Percentiles rank a stretch among this genome's conserved stretches.
phyloP scores from a whole-genome alignment of 129 eudicot genomes.

The Flaveria robusta region DNA sequence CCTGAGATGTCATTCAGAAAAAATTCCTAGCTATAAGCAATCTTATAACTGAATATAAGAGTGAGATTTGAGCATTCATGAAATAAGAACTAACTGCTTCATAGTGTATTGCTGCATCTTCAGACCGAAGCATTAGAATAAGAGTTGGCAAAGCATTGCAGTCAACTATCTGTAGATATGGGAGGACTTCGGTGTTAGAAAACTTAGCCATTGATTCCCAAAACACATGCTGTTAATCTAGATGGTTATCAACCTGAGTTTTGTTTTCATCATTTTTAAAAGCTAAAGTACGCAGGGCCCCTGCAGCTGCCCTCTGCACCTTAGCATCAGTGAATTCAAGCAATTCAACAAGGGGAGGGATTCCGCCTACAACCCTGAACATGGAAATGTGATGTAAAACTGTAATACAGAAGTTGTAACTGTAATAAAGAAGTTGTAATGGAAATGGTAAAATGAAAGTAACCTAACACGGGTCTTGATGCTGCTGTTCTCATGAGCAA shows the following conservation, averaged over 20 bases:
- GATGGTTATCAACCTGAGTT: conserved; percentile 55
- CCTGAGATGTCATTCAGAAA: conserved; percentile 44
- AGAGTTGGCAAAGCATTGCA: conserved; percentile 89
- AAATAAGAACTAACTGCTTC: conserved; percentile 66
- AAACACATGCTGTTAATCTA: conserved; percentile 7
- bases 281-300: conserved; percentile 84
- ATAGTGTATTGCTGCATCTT: conserved; percentile 86
- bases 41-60: conserved; percentile 19
- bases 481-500: conserved; percentile 83
- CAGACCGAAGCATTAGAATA: conserved; percentile 84
- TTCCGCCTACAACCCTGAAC: conserved; percentile 82
- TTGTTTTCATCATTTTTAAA: conserved; percentile 90
- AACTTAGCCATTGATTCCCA: neutral
- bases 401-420: neutral
- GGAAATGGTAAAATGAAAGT: conserved; percentile 25
- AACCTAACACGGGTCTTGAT: conserved; percentile 81
- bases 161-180: conserved; percentile 75
- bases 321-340: conserved; percentile 73
- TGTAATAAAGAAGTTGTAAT: neutral
- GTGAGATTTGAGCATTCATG: conserved; percentile 14
- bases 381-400: conserved; percentile 8
- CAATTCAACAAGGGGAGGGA: conserved; percentile 91
- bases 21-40: conserved; percentile 24
- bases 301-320: conserved; percentile 95
- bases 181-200: conserved; percentile 2